Evolutionary conservation across 495 filamentous ascomycete species (phyloP), one percentile per base, ranked within the genome.

Genomic region (Trichoderma reesei): DNA sequence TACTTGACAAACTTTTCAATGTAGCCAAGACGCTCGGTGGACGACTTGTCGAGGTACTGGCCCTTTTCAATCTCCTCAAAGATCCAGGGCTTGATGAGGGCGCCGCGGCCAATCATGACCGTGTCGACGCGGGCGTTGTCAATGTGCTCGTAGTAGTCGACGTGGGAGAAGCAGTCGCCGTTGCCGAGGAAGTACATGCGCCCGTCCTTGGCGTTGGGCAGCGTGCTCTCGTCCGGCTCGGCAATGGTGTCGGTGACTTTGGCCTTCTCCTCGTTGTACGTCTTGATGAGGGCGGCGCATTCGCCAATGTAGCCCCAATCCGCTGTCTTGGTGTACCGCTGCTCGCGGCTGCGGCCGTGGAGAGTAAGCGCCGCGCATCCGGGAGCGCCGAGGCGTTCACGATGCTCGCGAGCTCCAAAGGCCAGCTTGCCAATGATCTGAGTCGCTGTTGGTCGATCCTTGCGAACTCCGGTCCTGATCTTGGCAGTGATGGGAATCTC

Each of bases 221-320:
- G 73, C 2, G 80, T 83, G 62, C 85, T 80, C 42, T 79, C 82
- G 66, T 98, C 94, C 0, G 89, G 80, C 68, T 90, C 90, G 13
- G 78, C 76, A 46, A 86, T 80, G 3, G 95, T 98, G 71, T 98
- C 94, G 3, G 82, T 79, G 11, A 87, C 67, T 0, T 73, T 73
- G 65, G 86, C 82, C 14, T 76, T 82, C 71, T 86, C 82, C 51
- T 83, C 74, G 67, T 91, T 90, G 69, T 92, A 82, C 1, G 82
- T 78, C 73, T 90, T 87, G 74, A 98, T 88, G 56, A 97, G 79
- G 5, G 90, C 87, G 1, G 94, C 86, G 64, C 88, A 92, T 66
- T 96, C 89, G 3, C 92, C 85, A 64, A 98, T 98, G 72, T 97
- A 98, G 8, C 76, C 73, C 95, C 95, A 98, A 72, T 98, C 89